A percentile compares a stretch with the other conserved stretches of the same genome.
Conservation (phyloP, 116 monocot genomes). For the Dioscorea cayenensis region DNA sequence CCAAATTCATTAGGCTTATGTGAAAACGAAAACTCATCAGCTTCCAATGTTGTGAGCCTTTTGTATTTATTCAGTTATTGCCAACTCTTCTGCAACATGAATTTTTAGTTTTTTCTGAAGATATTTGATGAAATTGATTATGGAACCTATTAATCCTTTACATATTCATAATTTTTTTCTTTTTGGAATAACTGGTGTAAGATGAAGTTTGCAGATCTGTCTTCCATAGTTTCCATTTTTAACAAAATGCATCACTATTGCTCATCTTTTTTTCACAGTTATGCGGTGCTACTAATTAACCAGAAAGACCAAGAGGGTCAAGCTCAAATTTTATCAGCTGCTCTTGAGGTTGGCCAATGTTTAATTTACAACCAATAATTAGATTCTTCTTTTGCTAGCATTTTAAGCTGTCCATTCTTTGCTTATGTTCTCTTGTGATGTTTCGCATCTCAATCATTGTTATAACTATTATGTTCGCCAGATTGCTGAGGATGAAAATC, state of each 20-base stretch:
- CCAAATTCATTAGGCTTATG: no score
- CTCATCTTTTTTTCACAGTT: conserved; percentile 27
- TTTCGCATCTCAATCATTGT: no score
- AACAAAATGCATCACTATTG: not conserved
- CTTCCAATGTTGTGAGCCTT: no score
- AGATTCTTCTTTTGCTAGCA: not conserved
- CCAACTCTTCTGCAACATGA: no score
- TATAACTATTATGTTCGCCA: conserved; percentile 18
- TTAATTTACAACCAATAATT: not conserved
- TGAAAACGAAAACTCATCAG: no score
- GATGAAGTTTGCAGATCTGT: no score
- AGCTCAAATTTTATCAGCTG: conserved; percentile 83
- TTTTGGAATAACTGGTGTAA: no score
- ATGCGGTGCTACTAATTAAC: conserved; percentile 69
- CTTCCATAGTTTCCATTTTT: not conserved
- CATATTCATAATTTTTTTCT: no score
- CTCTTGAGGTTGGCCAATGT: conserved; percentile 52
- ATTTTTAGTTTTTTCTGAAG: no score
- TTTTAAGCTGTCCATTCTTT: not conserved
- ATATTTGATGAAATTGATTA: no score
- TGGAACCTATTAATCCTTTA: no score
- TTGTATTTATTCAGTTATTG: no score
- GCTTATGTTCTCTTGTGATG: not conserved
- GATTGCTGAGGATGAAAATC: conserved; percentile 82
- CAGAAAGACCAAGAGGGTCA: conserved; percentile 73